Evolutionary conservation across 2,329 filamentous ascomycete species (phyloP).

Genomic region (Neonectria sp.): DNA sequence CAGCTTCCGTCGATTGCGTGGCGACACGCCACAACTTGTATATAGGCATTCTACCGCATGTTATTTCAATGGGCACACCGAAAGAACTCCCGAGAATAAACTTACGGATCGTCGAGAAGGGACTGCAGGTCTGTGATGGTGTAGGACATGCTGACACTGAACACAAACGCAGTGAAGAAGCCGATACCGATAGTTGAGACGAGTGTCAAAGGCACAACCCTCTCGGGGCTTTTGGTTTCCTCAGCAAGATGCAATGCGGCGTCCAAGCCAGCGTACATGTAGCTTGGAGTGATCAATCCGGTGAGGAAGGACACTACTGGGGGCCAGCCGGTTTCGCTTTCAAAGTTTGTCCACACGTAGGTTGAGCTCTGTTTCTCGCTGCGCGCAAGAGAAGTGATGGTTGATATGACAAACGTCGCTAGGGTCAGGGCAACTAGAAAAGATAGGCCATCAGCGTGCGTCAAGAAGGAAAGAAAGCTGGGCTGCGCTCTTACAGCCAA

Average conservation of each 20-base stretch:
- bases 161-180: neutral
- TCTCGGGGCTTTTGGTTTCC: slow-evolving; percentile 4
- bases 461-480: too few relatives aligned
- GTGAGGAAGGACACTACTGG: slow-evolving; percentile 2
- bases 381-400: neutral
- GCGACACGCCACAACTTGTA: too few relatives aligned
- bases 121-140: slow-evolving; percentile 6
- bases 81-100: too few relatives aligned
- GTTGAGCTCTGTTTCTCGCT: slow-evolving; percentile 1
- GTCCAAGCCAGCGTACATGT: neutral
- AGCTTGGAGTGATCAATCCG: neutral
- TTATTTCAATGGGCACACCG: neutral
- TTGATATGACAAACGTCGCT: neutral
- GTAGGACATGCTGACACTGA: slow-evolving; percentile 1
- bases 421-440: slow-evolving; percentile 1
- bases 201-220: slow-evolving; percentile 6
- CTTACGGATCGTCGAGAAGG: neutral
- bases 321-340: neutral
- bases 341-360: neutral
- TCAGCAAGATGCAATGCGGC: slow-evolving; percentile 13
- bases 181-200: neutral
- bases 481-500: slow-evolving; percentile 1
- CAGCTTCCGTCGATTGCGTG: too few relatives aligned
- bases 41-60: too few relatives aligned
- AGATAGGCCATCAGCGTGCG: neutral